Percentiles rank a stretch among this genome's conserved stretches.
phyloP scores from a whole-genome alignment of 305 asterid species.

The Fraxinus platypoda region DNA sequence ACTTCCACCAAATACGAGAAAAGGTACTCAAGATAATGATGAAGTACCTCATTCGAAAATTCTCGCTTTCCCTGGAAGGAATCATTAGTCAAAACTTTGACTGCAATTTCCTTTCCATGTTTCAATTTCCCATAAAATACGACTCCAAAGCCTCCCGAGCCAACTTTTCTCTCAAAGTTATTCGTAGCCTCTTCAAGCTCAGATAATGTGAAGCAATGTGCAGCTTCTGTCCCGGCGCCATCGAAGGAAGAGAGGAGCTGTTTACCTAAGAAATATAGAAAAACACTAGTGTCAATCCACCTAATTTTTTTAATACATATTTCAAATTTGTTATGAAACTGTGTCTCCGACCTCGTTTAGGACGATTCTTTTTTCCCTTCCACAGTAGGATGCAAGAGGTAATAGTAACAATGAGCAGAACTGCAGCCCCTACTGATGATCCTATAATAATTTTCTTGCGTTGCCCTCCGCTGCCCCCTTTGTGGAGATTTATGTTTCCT shows the following conservation, averaged over 20 bases:
- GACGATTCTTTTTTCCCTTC: constrained; percentile 47
- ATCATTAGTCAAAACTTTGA: constrained; percentile 76
- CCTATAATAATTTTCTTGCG: constrained; percentile 72
- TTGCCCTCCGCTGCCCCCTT: constrained; percentile 39
- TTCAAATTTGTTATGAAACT: not conserved
- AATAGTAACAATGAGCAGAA: constrained; percentile 66
- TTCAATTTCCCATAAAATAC: constrained; percentile 76
- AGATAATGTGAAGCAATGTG: constrained; percentile 73
- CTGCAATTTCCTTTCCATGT: constrained; percentile 89
- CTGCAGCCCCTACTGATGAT: constrained; percentile 67
- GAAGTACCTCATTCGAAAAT: constrained; percentile 81
- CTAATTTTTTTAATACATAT: constrained; percentile 7
- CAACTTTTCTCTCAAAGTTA: constrained; percentile 73
- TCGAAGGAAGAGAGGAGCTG: constrained; percentile 48
- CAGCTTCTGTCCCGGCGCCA: constrained; percentile 68
- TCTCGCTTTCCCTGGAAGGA: constrained; percentile 93
- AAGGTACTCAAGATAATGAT: constrained; percentile 1
- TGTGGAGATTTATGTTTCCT: constrained; percentile 59
- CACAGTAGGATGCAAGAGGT: constrained; percentile 54
- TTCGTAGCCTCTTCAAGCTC: constrained; percentile 84
- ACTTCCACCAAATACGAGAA: not conserved
- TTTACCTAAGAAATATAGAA: constrained; percentile 42
- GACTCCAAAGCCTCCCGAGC: constrained; percentile 93
- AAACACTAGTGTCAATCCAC: constrained; percentile 18
- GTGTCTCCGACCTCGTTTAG: constrained; percentile 50